Evolutionary conservation across 192 early-diverging fungal species (phyloP).

Genomic region (Coemansia sp.): DNA sequence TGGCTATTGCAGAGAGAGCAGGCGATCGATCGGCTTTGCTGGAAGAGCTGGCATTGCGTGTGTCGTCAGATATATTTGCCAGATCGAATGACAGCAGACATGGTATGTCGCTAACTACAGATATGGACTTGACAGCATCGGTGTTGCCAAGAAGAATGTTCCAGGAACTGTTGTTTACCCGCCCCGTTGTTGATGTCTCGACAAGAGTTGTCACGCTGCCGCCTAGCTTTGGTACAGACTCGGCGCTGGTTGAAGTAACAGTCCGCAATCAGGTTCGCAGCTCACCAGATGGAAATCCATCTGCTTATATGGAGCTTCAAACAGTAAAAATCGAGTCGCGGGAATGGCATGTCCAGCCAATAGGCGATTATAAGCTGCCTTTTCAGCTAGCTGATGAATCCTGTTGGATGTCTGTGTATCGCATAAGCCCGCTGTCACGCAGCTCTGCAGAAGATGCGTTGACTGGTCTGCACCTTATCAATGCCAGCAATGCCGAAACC

Average conservation of each 20-base stretch:
- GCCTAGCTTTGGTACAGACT: slow-evolving; percentile 30
- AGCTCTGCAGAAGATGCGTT: not conserved
- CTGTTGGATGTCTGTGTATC: slow-evolving; percentile 1
- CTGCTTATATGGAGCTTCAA: slow-evolving; percentile 1
- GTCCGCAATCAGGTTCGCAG: not conserved
- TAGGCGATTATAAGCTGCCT: slow-evolving; percentile 18
- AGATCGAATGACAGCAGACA: not conserved
- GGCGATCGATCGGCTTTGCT: slow-evolving; percentile 27
- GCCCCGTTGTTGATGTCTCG: slow-evolving; percentile 23
- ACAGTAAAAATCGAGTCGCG: slow-evolving; percentile 15
- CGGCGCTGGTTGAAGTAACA: slow-evolving; percentile 31
- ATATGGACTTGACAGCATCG: not conserved
- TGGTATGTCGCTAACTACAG: not conserved
- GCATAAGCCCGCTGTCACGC: not conserved
- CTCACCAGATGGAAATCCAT: not conserved
- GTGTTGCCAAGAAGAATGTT: slow-evolving; percentile 26
- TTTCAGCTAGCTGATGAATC: slow-evolving; percentile 8
- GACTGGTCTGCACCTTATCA: not conserved
- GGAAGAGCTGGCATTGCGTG: slow-evolving; percentile 36
- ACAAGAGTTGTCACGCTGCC: slow-evolving; percentile 25
- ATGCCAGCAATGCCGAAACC: not conserved
- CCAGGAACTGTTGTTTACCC: slow-evolving; percentile 37
- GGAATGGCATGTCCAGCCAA: slow-evolving; percentile 34
- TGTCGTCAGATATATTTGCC: slow-evolving; percentile 28
- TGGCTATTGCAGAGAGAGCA: slow-evolving; percentile 4